Percentiles rank a stretch among this genome's conserved stretches.
phyloP scores from a whole-genome alignment of 345 rosid species.

The Pistacia vera region DNA sequence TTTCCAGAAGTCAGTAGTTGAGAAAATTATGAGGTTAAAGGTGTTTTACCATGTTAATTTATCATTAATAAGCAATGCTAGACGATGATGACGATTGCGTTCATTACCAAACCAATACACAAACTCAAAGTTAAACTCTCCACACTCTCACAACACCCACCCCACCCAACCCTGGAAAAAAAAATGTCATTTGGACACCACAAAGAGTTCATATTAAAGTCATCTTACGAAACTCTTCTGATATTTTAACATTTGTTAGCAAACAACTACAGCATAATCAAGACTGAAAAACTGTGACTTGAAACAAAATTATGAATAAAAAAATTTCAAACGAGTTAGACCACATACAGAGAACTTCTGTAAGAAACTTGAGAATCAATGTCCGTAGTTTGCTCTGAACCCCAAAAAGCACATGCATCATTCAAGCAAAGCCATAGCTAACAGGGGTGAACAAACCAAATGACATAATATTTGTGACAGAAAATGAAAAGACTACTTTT shows the following conservation, averaged over 20 bases:
- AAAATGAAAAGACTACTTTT: neutral
- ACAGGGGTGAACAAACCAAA: neutral
- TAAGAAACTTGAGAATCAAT: conserved; percentile 78
- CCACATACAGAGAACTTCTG: conserved; percentile 83
- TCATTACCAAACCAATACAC: neutral
- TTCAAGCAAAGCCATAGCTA: neutral
- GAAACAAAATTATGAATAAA: neutral
- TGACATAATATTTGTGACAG: neutral
- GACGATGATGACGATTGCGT: no score
- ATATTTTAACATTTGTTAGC: neutral
- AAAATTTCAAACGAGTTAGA: neutral
- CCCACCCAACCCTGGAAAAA: neutral
- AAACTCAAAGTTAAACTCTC: neutral
- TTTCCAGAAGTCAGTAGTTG: neutral
- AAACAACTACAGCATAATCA: neutral
- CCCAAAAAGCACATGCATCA: conserved; percentile 51
- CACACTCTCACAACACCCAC: neutral
- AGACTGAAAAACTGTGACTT: neutral
- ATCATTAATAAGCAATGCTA: no score
- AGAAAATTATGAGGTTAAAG: neutral
- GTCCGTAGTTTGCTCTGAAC: conserved; percentile 60
- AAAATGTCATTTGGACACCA: neutral
- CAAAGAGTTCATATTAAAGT: neutral
- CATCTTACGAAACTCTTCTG: neutral
- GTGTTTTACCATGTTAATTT: no score